A percentile compares a stretch with the other conserved stretches of the same genome.
phyloP scores from a whole-genome alignment of 2,329 filamentous ascomycete species.

The Fusarium coffeatum region DNA sequence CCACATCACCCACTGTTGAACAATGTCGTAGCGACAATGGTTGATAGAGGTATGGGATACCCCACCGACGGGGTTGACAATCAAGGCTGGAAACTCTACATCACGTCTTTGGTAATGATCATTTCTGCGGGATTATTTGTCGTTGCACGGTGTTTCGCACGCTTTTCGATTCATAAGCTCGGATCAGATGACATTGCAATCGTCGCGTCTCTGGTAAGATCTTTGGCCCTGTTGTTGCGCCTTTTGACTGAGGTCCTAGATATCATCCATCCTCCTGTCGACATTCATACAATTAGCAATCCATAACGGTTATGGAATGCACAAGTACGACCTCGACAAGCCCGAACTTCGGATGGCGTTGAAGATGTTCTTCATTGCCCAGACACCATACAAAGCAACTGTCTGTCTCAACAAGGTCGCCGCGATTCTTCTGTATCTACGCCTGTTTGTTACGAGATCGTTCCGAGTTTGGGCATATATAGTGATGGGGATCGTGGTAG shows the following conservation, averaged over 20 bases:
- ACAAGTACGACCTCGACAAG: background rate
- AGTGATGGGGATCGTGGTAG: background rate
- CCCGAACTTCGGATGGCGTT: background rate
- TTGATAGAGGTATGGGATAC: background rate
- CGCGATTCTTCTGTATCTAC: background rate
- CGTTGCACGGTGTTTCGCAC: background rate
- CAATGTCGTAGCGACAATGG: background rate
- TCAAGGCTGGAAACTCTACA: constrained; percentile 4
- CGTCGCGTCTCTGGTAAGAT: background rate
- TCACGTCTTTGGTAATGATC: background rate
- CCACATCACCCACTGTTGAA: background rate
- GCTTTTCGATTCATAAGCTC: background rate
- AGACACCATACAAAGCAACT: constrained; percentile 2
- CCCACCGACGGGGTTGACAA: background rate
- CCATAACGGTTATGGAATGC: background rate
- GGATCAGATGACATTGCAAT: background rate
- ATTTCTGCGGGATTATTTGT: background rate
- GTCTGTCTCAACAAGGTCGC: background rate
- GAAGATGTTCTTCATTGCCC: constrained; percentile 3
- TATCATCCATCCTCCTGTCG: background rate
- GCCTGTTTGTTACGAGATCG: background rate
- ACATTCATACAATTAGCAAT: background rate
- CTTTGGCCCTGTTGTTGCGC: accelerated
- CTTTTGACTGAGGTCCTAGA: accelerated
- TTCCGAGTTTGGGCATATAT: background rate